A percentile compares a stretch with the other conserved stretches of the same genome.
These are phyloP conservation scores for Auricularia sp. DNA, from an alignment of 768 basidiomycete species.

Conservation along the genomic window DNA sequence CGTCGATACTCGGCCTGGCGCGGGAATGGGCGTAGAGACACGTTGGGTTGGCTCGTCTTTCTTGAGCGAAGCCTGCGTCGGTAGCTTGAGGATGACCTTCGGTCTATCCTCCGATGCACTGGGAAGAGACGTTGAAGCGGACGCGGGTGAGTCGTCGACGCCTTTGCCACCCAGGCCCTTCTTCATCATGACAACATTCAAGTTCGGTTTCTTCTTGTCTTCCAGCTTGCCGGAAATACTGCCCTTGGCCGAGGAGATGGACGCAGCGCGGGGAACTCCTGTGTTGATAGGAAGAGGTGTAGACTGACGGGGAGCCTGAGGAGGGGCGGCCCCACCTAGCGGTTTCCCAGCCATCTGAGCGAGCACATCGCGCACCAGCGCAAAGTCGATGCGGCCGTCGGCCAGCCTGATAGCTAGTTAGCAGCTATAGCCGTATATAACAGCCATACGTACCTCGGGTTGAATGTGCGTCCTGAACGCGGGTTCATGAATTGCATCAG, in stretches of 20 bases:
- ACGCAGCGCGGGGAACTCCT: background rate
- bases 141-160: background rate
- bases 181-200: background rate
- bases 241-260: background rate
- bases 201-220: background rate
- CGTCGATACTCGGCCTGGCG: too few species aligned
- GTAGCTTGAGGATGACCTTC: background rate
- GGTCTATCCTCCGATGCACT: background rate
- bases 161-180: background rate
- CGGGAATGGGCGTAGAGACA: background rate
- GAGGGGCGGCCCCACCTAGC: background rate
- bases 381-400: background rate
- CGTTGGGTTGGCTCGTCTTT: background rate
- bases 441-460: background rate
- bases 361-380: background rate
- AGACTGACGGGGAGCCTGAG: background rate
- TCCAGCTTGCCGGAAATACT: background rate
- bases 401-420: background rate
- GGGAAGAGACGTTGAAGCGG: background rate
- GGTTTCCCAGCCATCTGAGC: too few species aligned
- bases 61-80: background rate
- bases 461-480: slow-evolving; percentile 21
- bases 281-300: background rate
- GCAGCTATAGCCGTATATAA: background rate
- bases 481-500: slow-evolving; percentile 76